phyloP scores from a whole-genome alignment of 2,329 filamentous ascomycete species.

The Diaporthe citriasiana region DNA sequence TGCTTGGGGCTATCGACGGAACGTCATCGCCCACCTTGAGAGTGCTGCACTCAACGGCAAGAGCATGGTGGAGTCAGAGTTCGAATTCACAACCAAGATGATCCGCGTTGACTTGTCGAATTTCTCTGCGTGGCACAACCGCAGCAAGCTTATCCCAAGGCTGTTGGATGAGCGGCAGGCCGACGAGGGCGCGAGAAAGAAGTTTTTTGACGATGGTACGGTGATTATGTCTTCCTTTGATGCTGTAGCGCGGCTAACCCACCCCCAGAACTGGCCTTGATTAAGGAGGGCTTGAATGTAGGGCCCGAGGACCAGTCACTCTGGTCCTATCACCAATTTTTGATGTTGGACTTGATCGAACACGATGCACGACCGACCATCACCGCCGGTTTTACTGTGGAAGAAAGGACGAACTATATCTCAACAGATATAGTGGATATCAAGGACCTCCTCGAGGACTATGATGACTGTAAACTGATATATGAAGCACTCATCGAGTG shows the following conservation, averaged over 20 bases:
- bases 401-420: constrained; percentile 77
- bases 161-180: constrained; percentile 80
- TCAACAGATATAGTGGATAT: constrained; percentile 81
- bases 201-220: constrained; percentile 79
- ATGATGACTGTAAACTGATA: constrained; percentile 79
- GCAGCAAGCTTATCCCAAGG: constrained; percentile 84
- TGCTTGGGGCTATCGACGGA: constrained; percentile 92
- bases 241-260: constrained; percentile 27
- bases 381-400: constrained; percentile 70
- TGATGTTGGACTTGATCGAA: constrained; percentile 78
- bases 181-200: constrained; percentile 71
- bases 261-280: constrained; percentile 76
- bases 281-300: constrained; percentile 85
- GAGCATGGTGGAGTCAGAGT: constrained; percentile 84
- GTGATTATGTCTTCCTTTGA: constrained; percentile 39
- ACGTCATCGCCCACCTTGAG: constrained; percentile 83
- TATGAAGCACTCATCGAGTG: constrained; percentile 89
- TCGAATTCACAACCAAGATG: constrained; percentile 92
- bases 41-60: constrained; percentile 63
- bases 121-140: constrained; percentile 96
- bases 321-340: constrained; percentile 96
- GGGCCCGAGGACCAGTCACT: constrained; percentile 95
- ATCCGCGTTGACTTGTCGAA: constrained; percentile 89
- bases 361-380: constrained; percentile 68
- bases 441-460: constrained; percentile 74